Percentiles rank a stretch among this genome's conserved stretches.
Evolutionary conservation across 495 filamentous ascomycete genomes (phyloP).

Genomic region (Aspergillus sclerotioniger): DNA sequence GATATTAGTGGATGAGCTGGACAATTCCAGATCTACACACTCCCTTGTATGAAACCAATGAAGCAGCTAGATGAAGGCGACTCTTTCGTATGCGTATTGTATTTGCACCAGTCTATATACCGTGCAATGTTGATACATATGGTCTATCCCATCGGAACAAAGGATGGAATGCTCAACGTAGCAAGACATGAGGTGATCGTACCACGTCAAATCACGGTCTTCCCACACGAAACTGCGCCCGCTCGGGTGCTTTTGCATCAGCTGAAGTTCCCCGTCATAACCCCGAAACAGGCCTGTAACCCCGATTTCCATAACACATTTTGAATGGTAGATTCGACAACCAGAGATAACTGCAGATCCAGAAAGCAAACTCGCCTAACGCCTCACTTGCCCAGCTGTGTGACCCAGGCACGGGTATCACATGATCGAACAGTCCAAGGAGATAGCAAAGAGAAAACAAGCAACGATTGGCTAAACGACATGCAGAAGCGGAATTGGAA

Average conservation of each 20-base stretch:
- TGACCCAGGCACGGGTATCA: constrained; percentile 34
- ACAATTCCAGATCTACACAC: background rate
- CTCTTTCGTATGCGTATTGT: background rate
- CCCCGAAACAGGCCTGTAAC: background rate
- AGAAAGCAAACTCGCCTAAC: constrained; percentile 19
- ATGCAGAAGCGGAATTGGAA: constrained; percentile 14
- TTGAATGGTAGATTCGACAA: background rate
- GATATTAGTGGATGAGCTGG: background rate
- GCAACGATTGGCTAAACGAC: constrained; percentile 10
- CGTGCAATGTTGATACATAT: background rate
- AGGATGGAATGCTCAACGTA: background rate
- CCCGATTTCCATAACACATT: background rate
- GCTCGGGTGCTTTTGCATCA: background rate
- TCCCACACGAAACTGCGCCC: background rate
- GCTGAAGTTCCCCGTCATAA: background rate
- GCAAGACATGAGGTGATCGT: background rate
- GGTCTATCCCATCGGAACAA: background rate
- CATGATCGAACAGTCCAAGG: constrained; percentile 18
- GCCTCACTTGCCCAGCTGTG: constrained; percentile 33
- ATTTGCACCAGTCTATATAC: constrained; percentile 8
- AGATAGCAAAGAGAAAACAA: constrained; percentile 12
- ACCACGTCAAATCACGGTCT: background rate
- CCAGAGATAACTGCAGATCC: background rate
- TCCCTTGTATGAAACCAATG: background rate
- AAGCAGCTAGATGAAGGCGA: background rate